A percentile compares a stretch with the other conserved stretches of the same genome.
Conservation (phyloP, 805 yeast species). For the Lipomyces anomalus region DNA sequence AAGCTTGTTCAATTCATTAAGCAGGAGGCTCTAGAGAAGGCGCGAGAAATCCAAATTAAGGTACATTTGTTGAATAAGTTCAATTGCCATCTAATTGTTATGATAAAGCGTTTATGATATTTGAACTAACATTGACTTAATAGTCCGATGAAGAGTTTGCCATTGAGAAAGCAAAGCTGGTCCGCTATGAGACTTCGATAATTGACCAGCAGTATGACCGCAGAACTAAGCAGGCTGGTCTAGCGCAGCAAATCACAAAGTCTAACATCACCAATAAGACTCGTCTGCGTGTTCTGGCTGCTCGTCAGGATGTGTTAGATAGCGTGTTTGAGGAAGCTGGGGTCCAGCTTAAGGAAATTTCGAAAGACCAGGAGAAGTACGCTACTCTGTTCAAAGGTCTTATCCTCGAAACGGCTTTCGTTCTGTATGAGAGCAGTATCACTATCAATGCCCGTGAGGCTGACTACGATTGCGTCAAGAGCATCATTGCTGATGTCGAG, state of each 20-base stretch:
- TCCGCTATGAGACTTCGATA: conserved; percentile 83
- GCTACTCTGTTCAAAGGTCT: conserved; percentile 65
- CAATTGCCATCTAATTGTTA: not conserved
- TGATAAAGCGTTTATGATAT: not conserved
- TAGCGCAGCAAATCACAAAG: conserved; percentile 91
- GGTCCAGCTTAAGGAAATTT: conserved; percentile 51
- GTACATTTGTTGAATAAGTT: conserved; percentile 26
- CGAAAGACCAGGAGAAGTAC: conserved; percentile 55
- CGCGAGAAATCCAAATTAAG: conserved; percentile 88
- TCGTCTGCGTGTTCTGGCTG: conserved; percentile 80
- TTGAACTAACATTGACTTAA: not conserved
- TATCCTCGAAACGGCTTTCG: conserved; percentile 65
- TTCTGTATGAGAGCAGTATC: conserved; percentile 67
- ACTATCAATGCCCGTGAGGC: conserved; percentile 59
- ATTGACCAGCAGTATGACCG: conserved; percentile 76
- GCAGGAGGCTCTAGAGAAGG: conserved; percentile 98
- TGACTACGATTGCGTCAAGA: conserved; percentile 57
- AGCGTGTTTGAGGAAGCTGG: conserved; percentile 69
- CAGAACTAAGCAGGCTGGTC: conserved; percentile 82
- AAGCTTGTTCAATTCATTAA: conserved; percentile 98
- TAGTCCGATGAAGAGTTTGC: conserved; percentile 96
- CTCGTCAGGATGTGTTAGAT: conserved; percentile 75
- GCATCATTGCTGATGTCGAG: conserved; percentile 56
- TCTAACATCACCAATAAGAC: conserved; percentile 94
- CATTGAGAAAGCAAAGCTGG: conserved; percentile 92